phyloP scores from a whole-genome alignment of 306 rosid genomes.

The Cucumis hystrix region DNA sequence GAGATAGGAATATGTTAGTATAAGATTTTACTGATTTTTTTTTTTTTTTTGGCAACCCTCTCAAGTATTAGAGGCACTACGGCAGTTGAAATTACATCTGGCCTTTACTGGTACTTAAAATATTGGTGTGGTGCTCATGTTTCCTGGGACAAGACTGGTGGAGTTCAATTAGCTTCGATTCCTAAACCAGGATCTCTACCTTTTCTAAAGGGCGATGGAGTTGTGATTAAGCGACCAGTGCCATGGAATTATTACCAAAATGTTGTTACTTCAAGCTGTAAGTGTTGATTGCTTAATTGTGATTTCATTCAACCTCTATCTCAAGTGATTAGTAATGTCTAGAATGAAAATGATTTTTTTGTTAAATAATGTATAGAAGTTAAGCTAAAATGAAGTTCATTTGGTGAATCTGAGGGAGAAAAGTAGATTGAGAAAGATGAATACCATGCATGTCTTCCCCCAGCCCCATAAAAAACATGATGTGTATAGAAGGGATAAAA shows the following conservation, averaged over 20 bases:
- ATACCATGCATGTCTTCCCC: not conserved
- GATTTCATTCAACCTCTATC: not conserved
- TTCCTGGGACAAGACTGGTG: constrained; percentile 94
- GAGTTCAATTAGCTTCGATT: constrained; percentile 61
- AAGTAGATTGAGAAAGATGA: not conserved
- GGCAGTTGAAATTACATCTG: constrained; percentile 74
- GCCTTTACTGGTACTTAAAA: constrained; percentile 92
- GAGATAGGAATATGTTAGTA: not conserved
- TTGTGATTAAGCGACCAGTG: constrained; percentile 61
- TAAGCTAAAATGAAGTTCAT: not conserved
- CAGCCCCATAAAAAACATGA: too few relatives aligned
- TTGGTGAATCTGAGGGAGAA: not conserved
- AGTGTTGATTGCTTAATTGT: constrained; percentile 17
- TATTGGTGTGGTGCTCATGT: constrained; percentile 86
- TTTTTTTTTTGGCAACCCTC: not conserved
- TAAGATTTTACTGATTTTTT: not conserved
- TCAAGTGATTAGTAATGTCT: not conserved
- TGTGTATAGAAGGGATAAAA: not conserved
- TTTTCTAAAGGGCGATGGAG: constrained; percentile 37
- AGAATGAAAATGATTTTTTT: not conserved
- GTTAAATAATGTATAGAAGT: not conserved
- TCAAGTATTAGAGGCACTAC: constrained; percentile 71
- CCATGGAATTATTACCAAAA: constrained; percentile 95
- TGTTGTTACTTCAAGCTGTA: constrained; percentile 94
- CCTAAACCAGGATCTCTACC: constrained; percentile 81